Percentiles rank a stretch among this genome's conserved stretches.
phyloP scores from a whole-genome alignment of 2,329 filamentous ascomycete species.

The Aspergillus sp. region DNA sequence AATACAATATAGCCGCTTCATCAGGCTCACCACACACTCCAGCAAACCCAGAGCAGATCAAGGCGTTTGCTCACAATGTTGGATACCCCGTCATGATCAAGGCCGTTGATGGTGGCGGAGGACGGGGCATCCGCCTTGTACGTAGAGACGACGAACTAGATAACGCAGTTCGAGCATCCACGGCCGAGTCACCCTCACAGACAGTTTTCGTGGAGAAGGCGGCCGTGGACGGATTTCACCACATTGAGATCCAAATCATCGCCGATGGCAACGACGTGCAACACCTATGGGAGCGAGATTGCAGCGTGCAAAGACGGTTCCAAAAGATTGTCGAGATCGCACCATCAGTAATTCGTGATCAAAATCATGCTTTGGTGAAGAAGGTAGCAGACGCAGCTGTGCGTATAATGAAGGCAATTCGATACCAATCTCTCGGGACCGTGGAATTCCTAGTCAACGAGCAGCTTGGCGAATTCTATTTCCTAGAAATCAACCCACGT shows the following conservation, averaged over 20 bases:
- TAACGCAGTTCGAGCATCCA: constrained; percentile 50
- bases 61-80: constrained; percentile 57
- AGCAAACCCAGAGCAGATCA: constrained; percentile 42
- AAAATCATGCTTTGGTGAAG: constrained; percentile 50
- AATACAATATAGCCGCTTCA: background rate
- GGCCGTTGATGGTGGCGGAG: constrained; percentile 64
- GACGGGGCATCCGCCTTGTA: constrained; percentile 60
- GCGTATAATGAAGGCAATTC: constrained; percentile 41
- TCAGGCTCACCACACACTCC: constrained; percentile 36
- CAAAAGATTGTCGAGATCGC: constrained; percentile 63
- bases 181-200: constrained; percentile 59
- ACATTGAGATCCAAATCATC: constrained; percentile 62
- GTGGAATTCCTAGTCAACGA: constrained; percentile 64
- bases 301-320: constrained; percentile 60
- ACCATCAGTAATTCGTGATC: constrained; percentile 51
- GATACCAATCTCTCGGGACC: constrained; percentile 61
- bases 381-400: constrained; percentile 56
- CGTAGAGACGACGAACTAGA: constrained; percentile 45
- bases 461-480: constrained; percentile 52
- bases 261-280: constrained; percentile 55
- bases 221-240: constrained; percentile 60
- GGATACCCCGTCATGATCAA: constrained; percentile 63
- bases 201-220: constrained; percentile 62
- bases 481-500: constrained; percentile 61
- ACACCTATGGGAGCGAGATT: constrained; percentile 62